phyloP scores from a whole-genome alignment of 2,329 filamentous ascomycete species.

The Amphichorda felina region DNA sequence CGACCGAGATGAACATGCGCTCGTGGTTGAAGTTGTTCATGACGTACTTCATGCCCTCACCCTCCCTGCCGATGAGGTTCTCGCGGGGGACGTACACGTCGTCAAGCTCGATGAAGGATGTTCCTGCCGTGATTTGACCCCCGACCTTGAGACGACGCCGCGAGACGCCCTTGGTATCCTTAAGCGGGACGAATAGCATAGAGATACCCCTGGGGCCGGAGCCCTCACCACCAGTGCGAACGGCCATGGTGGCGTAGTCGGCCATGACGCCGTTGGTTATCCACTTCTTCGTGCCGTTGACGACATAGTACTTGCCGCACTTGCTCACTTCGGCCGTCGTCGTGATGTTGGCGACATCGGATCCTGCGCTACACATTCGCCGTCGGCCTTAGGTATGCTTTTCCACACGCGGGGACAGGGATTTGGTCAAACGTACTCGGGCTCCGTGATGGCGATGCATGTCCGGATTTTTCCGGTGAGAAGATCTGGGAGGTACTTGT shows the following conservation, averaged over 20 bases:
- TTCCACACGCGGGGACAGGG: too few species aligned
- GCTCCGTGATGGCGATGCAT: constrained; percentile 73
- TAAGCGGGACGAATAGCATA: constrained; percentile 59
- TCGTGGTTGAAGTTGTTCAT: constrained; percentile 79
- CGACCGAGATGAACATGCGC: constrained; percentile 53
- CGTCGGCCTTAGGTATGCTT: too few species aligned
- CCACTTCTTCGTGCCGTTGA: constrained; percentile 75
- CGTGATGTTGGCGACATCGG: constrained; percentile 61
- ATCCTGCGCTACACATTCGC: constrained; percentile 38
- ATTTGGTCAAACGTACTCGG: constrained; percentile 24
- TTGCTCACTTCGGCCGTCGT: constrained; percentile 52
- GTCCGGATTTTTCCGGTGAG: constrained; percentile 52
- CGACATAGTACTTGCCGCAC: constrained; percentile 55
- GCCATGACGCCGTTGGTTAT: constrained; percentile 65
- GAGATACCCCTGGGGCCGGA: constrained; percentile 51
- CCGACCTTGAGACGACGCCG: constrained; percentile 58
- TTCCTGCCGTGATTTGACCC: constrained; percentile 54
- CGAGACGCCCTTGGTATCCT: constrained; percentile 50
- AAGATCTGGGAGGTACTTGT: constrained; percentile 55
- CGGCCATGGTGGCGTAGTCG: constrained; percentile 58
- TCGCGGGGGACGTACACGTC: constrained; percentile 60
- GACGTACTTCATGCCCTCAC: constrained; percentile 60
- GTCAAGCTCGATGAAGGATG: constrained; percentile 66
- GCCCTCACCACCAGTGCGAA: constrained; percentile 51
- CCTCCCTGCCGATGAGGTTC: constrained; percentile 60